Evolutionary conservation across 2,329 filamentous ascomycete genomes (phyloP).

Genomic region (Daldinia sp.): DNA sequence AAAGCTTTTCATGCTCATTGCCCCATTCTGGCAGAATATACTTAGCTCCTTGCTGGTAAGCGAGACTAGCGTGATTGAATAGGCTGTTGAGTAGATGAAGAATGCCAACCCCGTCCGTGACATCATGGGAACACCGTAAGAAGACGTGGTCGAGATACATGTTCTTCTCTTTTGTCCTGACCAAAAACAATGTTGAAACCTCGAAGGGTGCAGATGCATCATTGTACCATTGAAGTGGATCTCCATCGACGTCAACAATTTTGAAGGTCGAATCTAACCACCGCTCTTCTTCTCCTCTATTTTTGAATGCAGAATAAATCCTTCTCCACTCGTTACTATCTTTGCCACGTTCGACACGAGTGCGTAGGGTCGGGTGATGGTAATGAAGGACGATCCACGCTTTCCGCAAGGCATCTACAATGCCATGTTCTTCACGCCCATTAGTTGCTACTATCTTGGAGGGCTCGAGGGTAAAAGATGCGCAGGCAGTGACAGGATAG

Average conservation of each 20-base stretch:
- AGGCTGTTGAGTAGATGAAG: constrained; percentile 32
- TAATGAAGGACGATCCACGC: constrained; percentile 26
- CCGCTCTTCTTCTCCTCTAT: constrained; percentile 16
- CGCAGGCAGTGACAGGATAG: constrained; percentile 27
- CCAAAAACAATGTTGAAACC: constrained; percentile 22
- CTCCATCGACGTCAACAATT: constrained; percentile 8
- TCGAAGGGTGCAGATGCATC: constrained; percentile 8
- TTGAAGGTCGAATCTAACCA: constrained; percentile 31
- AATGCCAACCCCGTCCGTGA: constrained; percentile 35
- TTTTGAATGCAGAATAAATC: constrained; percentile 18
- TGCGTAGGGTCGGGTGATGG: constrained; percentile 29
- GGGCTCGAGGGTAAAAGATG: constrained; percentile 15
- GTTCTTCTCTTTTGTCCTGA: constrained; percentile 12
- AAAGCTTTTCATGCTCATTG: constrained; percentile 22
- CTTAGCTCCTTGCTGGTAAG: constrained; percentile 18
- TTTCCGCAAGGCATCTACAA: constrained; percentile 25
- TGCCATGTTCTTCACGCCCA: background rate
- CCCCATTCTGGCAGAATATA: constrained; percentile 21
- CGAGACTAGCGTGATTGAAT: constrained; percentile 17
- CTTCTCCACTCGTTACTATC: constrained; percentile 18
- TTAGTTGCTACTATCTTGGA: background rate
- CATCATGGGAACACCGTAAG: constrained; percentile 29
- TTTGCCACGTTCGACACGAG: constrained; percentile 13
- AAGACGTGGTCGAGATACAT: constrained; percentile 15
- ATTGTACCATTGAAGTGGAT: constrained; percentile 28